Percentiles rank a stretch among this genome's conserved stretches.
Conservation (phyloP, 176 grass and related monocot genomes). For the Areca catechu region DNA sequence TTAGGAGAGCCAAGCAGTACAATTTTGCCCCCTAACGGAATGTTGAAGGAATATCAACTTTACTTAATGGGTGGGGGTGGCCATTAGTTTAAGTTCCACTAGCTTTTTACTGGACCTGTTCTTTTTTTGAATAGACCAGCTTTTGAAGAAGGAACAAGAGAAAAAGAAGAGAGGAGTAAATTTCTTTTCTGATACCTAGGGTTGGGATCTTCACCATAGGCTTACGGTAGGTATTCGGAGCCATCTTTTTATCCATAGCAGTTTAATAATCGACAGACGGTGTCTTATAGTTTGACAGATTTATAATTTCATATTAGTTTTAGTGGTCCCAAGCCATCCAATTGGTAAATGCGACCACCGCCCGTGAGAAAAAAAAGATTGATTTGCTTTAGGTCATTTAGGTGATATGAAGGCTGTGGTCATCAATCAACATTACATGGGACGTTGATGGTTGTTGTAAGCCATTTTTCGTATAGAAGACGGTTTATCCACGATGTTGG, state of each 20-base stretch:
- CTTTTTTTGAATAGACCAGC: no score
- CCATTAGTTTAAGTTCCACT: neutral
- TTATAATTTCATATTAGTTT: neutral
- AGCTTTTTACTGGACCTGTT: no score
- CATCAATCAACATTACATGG: neutral
- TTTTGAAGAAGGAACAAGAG: neutral
- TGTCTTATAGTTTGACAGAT: neutral
- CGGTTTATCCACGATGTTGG: no score
- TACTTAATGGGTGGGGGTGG: neutral
- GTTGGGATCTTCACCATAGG: neutral
- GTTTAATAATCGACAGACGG: neutral
- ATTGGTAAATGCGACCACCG: conserved; percentile 1
- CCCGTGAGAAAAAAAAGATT: neutral
- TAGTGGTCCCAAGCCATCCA: neutral
- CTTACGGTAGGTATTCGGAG: neutral
- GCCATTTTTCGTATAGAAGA: neutral
- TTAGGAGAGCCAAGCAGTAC: neutral
- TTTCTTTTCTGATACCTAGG: neutral
- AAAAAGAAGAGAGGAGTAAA: neutral
- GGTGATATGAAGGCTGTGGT: no score
- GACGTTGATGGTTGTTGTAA: neutral
- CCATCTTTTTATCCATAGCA: neutral
- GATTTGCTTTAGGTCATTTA: neutral
- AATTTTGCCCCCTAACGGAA: neutral
- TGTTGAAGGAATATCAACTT: neutral